A percentile compares a stretch with the other conserved stretches of the same genome.
Evolutionary conservation across 805 yeast species (phyloP).

Genomic region (Monosporozyma servazzii): DNA sequence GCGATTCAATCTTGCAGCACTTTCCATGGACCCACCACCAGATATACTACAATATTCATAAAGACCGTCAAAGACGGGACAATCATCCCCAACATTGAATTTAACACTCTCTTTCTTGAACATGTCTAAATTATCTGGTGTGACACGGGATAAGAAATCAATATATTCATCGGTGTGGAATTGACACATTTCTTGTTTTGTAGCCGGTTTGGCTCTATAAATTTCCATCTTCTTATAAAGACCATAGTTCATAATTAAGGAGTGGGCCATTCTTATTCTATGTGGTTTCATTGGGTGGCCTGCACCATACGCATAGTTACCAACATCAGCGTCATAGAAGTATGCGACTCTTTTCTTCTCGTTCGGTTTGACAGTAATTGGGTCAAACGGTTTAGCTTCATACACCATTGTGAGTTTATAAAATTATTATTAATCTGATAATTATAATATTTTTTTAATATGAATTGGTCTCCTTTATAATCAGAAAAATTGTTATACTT

Average conservation of each 20-base stretch:
- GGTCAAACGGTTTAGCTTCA: slow-evolving; percentile 53
- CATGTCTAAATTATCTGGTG: slow-evolving; percentile 84
- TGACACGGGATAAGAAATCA: slow-evolving; percentile 80
- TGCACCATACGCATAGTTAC: slow-evolving; percentile 95
- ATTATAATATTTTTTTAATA: too few species aligned
- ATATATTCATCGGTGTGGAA: slow-evolving; percentile 97
- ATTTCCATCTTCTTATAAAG: slow-evolving; percentile 95
- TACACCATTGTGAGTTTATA: slow-evolving; percentile 32
- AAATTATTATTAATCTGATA: background rate
- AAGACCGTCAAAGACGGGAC: slow-evolving; percentile 91
- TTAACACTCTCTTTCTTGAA: slow-evolving; percentile 81
- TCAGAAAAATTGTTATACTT: too few species aligned
- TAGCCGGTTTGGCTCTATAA: slow-evolving; percentile 94
- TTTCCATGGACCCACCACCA: slow-evolving; percentile 92
- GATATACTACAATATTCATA: slow-evolving; percentile 82
- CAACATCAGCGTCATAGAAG: slow-evolving; percentile 86
- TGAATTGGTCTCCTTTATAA: background rate
- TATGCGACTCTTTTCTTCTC: slow-evolving; percentile 57
- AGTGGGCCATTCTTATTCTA: slow-evolving; percentile 97
- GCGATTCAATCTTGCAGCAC: slow-evolving; percentile 73
- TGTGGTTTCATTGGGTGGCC: slow-evolving; percentile 99
- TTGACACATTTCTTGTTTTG: slow-evolving; percentile 96
- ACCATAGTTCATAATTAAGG: slow-evolving; percentile 93
- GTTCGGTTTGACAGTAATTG: slow-evolving; percentile 45
- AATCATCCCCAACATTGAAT: slow-evolving; percentile 88